Percentiles rank a stretch among this genome's conserved stretches.
Conservation (phyloP, 176 grass and related monocot genomes). For the Stipa capillata region DNA sequence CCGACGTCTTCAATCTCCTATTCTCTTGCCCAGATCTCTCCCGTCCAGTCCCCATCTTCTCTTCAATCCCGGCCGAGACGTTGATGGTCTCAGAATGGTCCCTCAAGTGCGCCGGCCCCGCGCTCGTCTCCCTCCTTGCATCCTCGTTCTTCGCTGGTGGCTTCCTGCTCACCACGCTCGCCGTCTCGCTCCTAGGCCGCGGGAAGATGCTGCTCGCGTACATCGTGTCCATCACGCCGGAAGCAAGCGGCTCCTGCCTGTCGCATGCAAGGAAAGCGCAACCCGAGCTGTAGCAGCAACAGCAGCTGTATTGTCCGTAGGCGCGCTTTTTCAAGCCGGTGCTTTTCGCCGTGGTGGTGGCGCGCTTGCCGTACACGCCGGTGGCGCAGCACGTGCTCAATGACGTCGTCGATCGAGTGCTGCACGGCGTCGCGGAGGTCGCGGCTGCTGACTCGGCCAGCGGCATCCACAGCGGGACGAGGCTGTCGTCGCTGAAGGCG, state of each 20-base stretch:
- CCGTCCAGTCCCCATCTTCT: no score
- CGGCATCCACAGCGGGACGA: not conserved
- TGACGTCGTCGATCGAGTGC: slow-evolving; percentile 30
- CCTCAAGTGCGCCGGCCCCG: no score
- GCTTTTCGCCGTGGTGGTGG: slow-evolving; percentile 33
- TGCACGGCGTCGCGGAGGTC: slow-evolving; percentile 22
- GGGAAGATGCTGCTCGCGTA: no score
- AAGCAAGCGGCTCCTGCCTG: slow-evolving; percentile 46
- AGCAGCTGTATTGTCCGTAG: not conserved
- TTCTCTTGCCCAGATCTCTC: no score
- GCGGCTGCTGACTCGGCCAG: not conserved
- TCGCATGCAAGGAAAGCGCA: slow-evolving; percentile 5
- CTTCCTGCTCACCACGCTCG: no score
- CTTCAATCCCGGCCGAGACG: no score
- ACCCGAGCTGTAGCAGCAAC: not conserved
- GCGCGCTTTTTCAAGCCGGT: not conserved
- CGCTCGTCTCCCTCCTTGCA: no score
- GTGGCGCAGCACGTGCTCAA: slow-evolving; percentile 54
- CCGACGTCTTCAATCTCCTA: no score
- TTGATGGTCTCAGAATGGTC: no score
- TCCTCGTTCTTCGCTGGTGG: no score
- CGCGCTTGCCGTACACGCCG: slow-evolving; percentile 52
- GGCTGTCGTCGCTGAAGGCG: slow-evolving; percentile 1
- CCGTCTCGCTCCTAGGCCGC: no score
- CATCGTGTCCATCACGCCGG: no score